Percentiles rank a stretch among this genome's conserved stretches.
phyloP scores from a whole-genome alignment of 345 rosid genomes.

The Odontarrhena argentea region DNA sequence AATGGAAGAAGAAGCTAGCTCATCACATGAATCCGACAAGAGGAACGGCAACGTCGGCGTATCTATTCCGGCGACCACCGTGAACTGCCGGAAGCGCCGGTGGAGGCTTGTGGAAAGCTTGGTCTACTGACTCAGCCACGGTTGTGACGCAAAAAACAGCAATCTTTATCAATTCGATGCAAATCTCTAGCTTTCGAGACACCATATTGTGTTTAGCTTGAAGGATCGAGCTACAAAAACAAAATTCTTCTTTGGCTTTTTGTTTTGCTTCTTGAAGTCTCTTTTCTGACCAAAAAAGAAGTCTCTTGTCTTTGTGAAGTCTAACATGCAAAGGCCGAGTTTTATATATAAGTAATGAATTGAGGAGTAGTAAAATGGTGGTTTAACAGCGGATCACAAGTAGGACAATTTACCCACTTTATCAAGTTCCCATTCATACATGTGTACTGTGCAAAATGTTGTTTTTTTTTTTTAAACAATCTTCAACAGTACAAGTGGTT shows the following conservation, averaged over 20 bases:
- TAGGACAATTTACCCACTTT: no score
- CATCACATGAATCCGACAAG: conserved; percentile 57
- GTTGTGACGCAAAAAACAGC: conserved; percentile 48
- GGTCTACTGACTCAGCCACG: conserved; percentile 53
- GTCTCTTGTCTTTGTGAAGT: background rate
- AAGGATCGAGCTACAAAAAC: background rate
- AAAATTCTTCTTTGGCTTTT: background rate
- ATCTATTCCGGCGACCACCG: conserved; percentile 27
- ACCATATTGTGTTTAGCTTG: conserved; percentile 41
- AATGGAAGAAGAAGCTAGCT: conserved; percentile 14
- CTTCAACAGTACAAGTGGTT: no score
- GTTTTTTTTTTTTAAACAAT: no score
- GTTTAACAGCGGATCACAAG: no score
- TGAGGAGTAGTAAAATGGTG: no score
- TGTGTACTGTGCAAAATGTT: no score
- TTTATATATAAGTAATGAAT: no score
- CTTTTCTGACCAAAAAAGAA: background rate
- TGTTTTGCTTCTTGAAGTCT: conserved; percentile 11
- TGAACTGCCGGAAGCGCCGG: conserved; percentile 17
- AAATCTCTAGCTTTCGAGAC: conserved; percentile 53
- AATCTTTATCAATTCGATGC: conserved; percentile 49
- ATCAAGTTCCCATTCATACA: no score
- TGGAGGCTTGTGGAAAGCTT: conserved; percentile 34
- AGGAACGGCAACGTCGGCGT: conserved; percentile 41
- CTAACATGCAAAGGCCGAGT: background rate